Percentiles rank a stretch among this genome's conserved stretches.
These are phyloP conservation scores for Neopestalotiopsis clavispora DNA, from an alignment of 2,329 filamentous ascomycete genomes.

Conservation along the genomic window DNA sequence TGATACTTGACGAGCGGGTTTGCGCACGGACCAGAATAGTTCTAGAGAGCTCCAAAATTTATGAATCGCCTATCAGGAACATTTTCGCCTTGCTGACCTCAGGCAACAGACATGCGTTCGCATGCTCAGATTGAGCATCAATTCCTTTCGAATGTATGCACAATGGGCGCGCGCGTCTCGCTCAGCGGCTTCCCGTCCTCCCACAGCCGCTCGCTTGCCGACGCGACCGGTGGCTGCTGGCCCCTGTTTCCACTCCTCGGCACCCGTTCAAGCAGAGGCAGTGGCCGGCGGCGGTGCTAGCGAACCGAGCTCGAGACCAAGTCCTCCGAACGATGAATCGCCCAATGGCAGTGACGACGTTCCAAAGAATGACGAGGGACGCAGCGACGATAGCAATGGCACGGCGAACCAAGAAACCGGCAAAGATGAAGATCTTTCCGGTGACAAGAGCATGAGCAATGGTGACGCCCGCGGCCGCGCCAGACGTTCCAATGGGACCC, in stretches of 20 bases:
- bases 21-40: slow-evolving; percentile 3
- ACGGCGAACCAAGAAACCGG: slow-evolving; percentile 18
- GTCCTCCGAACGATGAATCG: slow-evolving; percentile 18
- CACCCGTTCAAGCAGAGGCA: slow-evolving; percentile 22
- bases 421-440: slow-evolving; percentile 27
- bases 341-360: slow-evolving; percentile 29
- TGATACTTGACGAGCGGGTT: not conserved
- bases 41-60: not conserved
- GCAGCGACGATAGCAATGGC: not conserved
- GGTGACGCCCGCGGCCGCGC: slow-evolving; percentile 32
- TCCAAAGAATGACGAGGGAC: slow-evolving; percentile 12
- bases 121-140: slow-evolving; percentile 36
- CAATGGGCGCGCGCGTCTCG: slow-evolving; percentile 36
- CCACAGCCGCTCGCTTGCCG: slow-evolving; percentile 20
- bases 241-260: slow-evolving; percentile 31
- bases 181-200: slow-evolving; percentile 29
- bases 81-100: not conserved
- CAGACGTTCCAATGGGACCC: slow-evolving; percentile 25
- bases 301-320: slow-evolving; percentile 20
- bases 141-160: slow-evolving; percentile 37
- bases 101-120: slow-evolving; percentile 31
- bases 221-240: slow-evolving; percentile 19
- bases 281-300: not conserved
- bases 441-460: slow-evolving; percentile 25
- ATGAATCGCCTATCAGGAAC: not conserved